These are phyloP conservation scores for Aaosphaeria pasadenensis DNA, from an alignment of 2,329 filamentous ascomycete genomes.

Conservation along the genomic window DNA sequence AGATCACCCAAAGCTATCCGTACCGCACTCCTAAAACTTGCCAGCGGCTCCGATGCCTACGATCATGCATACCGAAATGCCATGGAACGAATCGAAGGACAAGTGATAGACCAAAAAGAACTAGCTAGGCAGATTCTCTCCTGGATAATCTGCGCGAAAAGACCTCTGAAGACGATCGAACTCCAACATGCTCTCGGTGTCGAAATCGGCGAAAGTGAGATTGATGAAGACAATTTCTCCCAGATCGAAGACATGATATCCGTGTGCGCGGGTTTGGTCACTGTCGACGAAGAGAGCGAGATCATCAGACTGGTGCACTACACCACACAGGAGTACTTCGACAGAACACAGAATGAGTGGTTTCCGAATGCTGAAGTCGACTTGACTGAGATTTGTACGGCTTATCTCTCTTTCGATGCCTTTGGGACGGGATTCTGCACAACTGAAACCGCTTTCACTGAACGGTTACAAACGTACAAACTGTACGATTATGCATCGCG, in stretches of 20 bases:
- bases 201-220: neutral
- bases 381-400: slow-evolving; percentile 19
- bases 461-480: neutral
- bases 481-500: slow-evolving; percentile 1
- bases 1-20: slow-evolving; percentile 3
- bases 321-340: slow-evolving; percentile 16
- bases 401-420: slow-evolving; percentile 21
- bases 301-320: slow-evolving; percentile 18
- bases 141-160: slow-evolving; percentile 4
- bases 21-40: slow-evolving; percentile 2
- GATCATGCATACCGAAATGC: slow-evolving; percentile 9
- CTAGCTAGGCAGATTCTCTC: slow-evolving; percentile 2
- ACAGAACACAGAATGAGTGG: slow-evolving; percentile 15
- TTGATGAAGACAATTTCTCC: slow-evolving; percentile 3
- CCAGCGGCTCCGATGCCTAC: slow-evolving; percentile 3
- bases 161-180: slow-evolving; percentile 1
- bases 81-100: slow-evolving; percentile 2
- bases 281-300: slow-evolving; percentile 19
- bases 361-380: slow-evolving; percentile 12
- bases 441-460: neutral
- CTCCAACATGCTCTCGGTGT: slow-evolving; percentile 5
- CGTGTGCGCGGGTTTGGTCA: slow-evolving; percentile 22
- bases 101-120: neutral
- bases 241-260: slow-evolving; percentile 2
- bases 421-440: slow-evolving; percentile 8